These are phyloP conservation scores for Fraxinus latifolia DNA, from an alignment of 305 asterid species.

Conservation along the genomic window DNA sequence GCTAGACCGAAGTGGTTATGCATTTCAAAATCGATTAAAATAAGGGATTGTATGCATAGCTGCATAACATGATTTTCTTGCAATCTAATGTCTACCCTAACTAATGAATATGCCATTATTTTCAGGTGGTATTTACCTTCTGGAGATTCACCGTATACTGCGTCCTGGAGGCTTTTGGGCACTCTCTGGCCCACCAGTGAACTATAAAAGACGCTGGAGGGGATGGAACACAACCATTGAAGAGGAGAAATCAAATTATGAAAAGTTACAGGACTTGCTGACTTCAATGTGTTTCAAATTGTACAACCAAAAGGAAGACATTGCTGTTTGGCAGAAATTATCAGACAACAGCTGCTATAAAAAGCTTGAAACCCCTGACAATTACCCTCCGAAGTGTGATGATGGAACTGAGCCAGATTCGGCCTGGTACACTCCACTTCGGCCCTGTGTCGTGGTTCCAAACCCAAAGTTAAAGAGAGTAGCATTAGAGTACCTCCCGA, in stretches of 20 bases:
- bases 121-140: slow-evolving; percentile 58
- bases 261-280: slow-evolving; percentile 46
- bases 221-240: slow-evolving; percentile 58
- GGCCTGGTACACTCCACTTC: slow-evolving; percentile 53
- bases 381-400: slow-evolving; percentile 46
- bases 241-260: slow-evolving; percentile 48
- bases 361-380: slow-evolving; percentile 42
- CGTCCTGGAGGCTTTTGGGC: slow-evolving; percentile 64
- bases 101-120: not conserved
- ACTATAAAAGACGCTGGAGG: slow-evolving; percentile 51
- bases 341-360: slow-evolving; percentile 40
- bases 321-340: slow-evolving; percentile 56
- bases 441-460: slow-evolving; percentile 50
- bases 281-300: slow-evolving; percentile 52
- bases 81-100: not conserved
- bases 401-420: slow-evolving; percentile 61
- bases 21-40: not conserved
- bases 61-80: not conserved
- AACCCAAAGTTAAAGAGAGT: slow-evolving; percentile 32
- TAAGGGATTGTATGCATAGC: not conserved
- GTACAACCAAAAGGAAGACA: slow-evolving; percentile 48
- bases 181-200: slow-evolving; percentile 59
- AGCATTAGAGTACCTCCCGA: slow-evolving; percentile 35
- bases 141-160: slow-evolving; percentile 48
- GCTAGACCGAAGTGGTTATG: not conserved